phyloP scores from a whole-genome alignment of 192 early-diverging fungal genomes.

The Mortierella antarctica region DNA sequence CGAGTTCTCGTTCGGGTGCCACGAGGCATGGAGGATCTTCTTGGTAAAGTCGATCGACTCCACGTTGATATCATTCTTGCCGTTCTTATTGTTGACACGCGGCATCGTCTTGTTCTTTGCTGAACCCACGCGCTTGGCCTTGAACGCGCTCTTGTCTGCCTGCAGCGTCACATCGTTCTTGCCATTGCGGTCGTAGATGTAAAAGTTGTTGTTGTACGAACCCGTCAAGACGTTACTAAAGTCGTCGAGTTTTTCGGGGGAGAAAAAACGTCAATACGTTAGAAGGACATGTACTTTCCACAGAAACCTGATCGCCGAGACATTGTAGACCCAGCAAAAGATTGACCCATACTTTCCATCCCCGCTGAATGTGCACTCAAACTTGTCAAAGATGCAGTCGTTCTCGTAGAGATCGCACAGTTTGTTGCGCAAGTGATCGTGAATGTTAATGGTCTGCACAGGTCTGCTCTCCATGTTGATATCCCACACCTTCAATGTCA shows the following conservation, averaged over 20 bases:
- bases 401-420: slow-evolving; percentile 99
- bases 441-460: slow-evolving; percentile 96
- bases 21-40: slow-evolving; percentile 98
- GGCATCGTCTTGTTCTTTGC: slow-evolving; percentile 78
- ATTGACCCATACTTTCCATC: slow-evolving; percentile 85
- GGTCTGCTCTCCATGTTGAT: slow-evolving; percentile 97
- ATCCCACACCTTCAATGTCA: slow-evolving; percentile 99
- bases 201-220: slow-evolving; percentile 99
- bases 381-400: slow-evolving; percentile 99
- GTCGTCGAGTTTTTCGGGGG: too few relatives aligned
- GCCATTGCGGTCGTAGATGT: slow-evolving; percentile 90
- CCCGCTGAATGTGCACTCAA: slow-evolving; percentile 97
- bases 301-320: neutral
- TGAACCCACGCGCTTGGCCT: slow-evolving; percentile 89
- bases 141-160: slow-evolving; percentile 99
- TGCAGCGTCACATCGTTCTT: slow-evolving; percentile 89
- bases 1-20: slow-evolving; percentile 99
- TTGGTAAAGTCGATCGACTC: slow-evolving; percentile 93
- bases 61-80: slow-evolving; percentile 82
- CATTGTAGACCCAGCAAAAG: too few relatives aligned
- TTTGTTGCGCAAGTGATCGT: slow-evolving; percentile 94
- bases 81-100: slow-evolving; percentile 40
- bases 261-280: too few relatives aligned
- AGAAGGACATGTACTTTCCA: neutral
- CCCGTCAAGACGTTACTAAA: slow-evolving; percentile 87